Evolutionary conservation across 2,329 filamentous ascomycete genomes (phyloP).

Genomic region (Aureobasidium zeae): DNA sequence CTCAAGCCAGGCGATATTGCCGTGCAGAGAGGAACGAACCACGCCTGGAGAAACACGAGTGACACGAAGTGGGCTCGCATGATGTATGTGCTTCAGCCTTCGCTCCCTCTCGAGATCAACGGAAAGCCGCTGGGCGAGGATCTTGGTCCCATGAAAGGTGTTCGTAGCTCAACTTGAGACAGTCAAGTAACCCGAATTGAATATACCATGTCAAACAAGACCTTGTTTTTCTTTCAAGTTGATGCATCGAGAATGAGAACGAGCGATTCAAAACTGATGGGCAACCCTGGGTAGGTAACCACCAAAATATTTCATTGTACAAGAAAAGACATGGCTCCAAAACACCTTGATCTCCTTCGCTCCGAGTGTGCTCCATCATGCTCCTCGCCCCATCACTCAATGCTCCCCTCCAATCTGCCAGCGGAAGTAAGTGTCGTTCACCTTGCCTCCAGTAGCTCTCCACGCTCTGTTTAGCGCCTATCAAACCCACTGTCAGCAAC

Average conservation of each 20-base stretch:
- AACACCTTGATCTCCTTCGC: neutral
- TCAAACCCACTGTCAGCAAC: slow-evolving; percentile 12
- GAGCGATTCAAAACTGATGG: neutral
- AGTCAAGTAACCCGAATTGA: too few relatives aligned
- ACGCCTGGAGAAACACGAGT: slow-evolving; percentile 29
- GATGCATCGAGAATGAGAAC: too few relatives aligned
- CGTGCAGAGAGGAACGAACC: slow-evolving; percentile 28
- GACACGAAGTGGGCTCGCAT: slow-evolving; percentile 27
- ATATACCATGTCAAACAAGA: too few relatives aligned
- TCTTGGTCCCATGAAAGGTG: slow-evolving; percentile 24
- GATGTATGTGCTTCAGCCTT: slow-evolving; percentile 28
- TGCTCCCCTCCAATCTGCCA: slow-evolving; percentile 47
- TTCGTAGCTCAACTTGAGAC: slow-evolving; percentile 11
- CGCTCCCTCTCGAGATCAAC: slow-evolving; percentile 23
- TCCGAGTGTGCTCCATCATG: neutral
- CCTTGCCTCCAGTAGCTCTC: slow-evolving; percentile 41
- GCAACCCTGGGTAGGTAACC: neutral
- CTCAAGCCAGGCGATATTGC: slow-evolving; percentile 27
- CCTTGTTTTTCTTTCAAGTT: too few relatives aligned
- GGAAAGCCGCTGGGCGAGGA: slow-evolving; percentile 27
- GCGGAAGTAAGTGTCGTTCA: slow-evolving; percentile 42
- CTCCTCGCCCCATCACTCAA: too few relatives aligned
- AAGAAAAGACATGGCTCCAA: neutral
- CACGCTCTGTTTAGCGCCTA: slow-evolving; percentile 39
- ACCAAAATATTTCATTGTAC: neutral